phyloP scores from a whole-genome alignment of 2,329 filamentous ascomycete genomes.

The Xylaria sp. region DNA sequence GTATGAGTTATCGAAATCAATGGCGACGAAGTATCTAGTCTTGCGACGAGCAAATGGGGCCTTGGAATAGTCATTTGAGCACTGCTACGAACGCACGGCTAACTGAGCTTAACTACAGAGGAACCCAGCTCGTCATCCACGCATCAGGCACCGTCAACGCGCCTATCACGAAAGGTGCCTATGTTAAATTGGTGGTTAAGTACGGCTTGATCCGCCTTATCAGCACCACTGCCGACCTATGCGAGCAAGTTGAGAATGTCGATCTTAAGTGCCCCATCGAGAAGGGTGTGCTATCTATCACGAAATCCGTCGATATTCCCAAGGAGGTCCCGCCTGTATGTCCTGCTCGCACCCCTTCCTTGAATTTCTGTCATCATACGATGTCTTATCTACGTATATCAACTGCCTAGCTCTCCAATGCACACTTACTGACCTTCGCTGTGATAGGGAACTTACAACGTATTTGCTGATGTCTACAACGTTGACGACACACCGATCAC shows the following conservation, averaged over 20 bases:
- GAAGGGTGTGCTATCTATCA: constrained; percentile 73
- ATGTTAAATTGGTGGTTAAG: constrained; percentile 84
- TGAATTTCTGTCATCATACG: background rate
- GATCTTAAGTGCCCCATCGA: constrained; percentile 88
- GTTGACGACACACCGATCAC: constrained; percentile 77
- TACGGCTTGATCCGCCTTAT: constrained; percentile 92
- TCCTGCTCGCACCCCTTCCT: constrained; percentile 31
- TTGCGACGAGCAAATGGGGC: background rate
- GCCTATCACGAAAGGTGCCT: constrained; percentile 76
- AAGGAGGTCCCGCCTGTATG: constrained; percentile 86
- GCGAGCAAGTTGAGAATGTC: constrained; percentile 86
- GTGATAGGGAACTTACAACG: constrained; percentile 82
- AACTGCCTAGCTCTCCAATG: background rate
- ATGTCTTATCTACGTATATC: background rate
- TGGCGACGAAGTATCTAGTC: background rate
- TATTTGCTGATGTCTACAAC: constrained; percentile 83
- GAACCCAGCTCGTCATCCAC: constrained; percentile 75
- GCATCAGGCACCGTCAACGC: constrained; percentile 78
- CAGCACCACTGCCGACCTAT: constrained; percentile 80
- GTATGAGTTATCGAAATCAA: background rate
- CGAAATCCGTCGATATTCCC: constrained; percentile 84
- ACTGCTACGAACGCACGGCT: constrained; percentile 11
- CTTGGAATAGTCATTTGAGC: background rate
- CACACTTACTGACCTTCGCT: background rate
- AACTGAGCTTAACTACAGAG: constrained; percentile 59